Evolutionary conservation across 306 rosid species (phyloP).

Genomic region (Quercus cerris): DNA sequence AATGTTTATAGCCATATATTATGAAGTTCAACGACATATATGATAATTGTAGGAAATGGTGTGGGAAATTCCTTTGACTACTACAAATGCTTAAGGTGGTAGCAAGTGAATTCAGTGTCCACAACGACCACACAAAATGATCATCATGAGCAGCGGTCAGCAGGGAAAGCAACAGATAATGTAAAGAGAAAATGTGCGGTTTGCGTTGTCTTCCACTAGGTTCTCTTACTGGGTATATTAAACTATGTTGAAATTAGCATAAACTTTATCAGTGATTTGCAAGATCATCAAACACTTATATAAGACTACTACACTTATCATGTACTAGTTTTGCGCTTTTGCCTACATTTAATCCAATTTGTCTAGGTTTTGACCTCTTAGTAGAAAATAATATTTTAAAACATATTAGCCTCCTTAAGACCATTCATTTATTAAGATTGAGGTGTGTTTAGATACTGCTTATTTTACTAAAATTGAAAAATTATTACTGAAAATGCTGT

Average conservation of each 20-base stretch:
- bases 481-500: no score
- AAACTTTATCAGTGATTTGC: background rate
- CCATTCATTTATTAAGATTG: no score
- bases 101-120: background rate
- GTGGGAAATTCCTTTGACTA: no score
- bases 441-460: no score
- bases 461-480: no score
- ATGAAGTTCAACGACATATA: no score
- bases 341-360: constrained; percentile 2
- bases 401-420: no score
- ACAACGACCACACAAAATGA: background rate
- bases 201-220: constrained; percentile 26
- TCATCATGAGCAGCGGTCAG: background rate
- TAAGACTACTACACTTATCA: constrained; percentile 12
- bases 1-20: no score
- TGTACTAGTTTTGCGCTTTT: no score
- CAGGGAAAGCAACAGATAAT: constrained; percentile 2
- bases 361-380: constrained; percentile 8
- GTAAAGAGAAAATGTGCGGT: constrained; percentile 5
- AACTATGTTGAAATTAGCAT: background rate
- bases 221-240: background rate
- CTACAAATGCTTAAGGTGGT: no score
- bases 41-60: no score
- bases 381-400: background rate
- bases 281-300: constrained; percentile 3